A percentile compares a stretch with the other conserved stretches of the same genome.
phyloP scores from a whole-genome alignment of 192 early-diverging fungal species.

The Martensiomyces pterosporus region DNA sequence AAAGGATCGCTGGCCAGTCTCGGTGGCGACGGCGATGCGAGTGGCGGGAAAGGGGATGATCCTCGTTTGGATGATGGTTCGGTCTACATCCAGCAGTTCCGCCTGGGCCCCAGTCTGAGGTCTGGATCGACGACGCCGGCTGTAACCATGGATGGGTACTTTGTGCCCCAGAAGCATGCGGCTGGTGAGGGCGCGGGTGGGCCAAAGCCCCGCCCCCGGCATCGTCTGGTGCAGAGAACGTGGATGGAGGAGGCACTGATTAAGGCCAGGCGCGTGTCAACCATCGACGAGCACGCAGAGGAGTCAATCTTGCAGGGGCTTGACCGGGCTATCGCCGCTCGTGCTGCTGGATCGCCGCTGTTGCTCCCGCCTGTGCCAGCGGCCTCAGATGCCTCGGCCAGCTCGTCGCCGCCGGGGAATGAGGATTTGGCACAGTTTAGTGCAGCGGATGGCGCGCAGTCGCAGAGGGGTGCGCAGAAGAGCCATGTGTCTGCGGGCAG shows the following conservation, averaged over 20 bases:
- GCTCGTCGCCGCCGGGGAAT: not conserved
- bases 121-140: conserved; percentile 46
- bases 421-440: conserved; percentile 1
- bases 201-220: conserved; percentile 32
- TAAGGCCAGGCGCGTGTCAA: conserved; percentile 48
- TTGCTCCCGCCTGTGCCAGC: not conserved
- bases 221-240: conserved; percentile 45
- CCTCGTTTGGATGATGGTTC: too few relatives aligned
- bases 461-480: not conserved
- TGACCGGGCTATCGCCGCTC: too few relatives aligned
- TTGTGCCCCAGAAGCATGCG: conserved; percentile 23
- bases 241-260: conserved; percentile 54
- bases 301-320: conserved; percentile 44
- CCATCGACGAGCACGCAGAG: conserved; percentile 45
- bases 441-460: not conserved
- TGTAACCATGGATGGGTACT: conserved; percentile 52
- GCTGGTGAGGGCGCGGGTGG: not conserved
- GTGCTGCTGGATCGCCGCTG: too few relatives aligned
- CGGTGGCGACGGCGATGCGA: too few relatives aligned
- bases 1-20: conserved; percentile 7
- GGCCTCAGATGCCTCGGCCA: not conserved
- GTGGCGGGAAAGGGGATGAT: too few relatives aligned
- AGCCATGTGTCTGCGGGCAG: too few relatives aligned
- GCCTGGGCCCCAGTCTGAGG: conserved; percentile 42
- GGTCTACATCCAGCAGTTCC: conserved; percentile 52